Evolutionary conservation across 768 basidiomycete species (phyloP), one percentile per base, ranked within the genome.

Genomic region (Dentipellis sp.): DNA sequence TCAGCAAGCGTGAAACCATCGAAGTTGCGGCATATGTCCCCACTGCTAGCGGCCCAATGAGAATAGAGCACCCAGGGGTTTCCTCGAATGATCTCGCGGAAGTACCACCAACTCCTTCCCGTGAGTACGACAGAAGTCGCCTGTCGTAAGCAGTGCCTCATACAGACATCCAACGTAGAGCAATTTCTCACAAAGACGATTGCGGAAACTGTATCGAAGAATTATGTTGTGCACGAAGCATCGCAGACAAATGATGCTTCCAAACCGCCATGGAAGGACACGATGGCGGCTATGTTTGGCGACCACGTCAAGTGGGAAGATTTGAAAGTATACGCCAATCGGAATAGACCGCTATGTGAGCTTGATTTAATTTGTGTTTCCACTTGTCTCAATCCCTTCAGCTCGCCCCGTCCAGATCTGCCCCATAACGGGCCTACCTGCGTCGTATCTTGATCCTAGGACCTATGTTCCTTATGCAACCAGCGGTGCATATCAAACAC

Each of bases 211-310:
- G 76, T 82, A 1, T 69, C 78, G 6, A 86, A 80, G 64, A 88
- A 84, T 63, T 91, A 90, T 62, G 69, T 91, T 3, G 69, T 91
- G 2, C 84, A 90, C 63, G 86, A 88, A 61, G 51, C 75, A 2
- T 73, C 70, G 2, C 81, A 86, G 58, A 65, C 68, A 1, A 69
- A 75, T 21, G 72, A 71, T 4, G 68, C 69, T 0, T 68, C 72
- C 0, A 81, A 81, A 56, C 84, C 87, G 0, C 64, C 68, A 0
- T 87, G 88, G 86, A 74, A 71, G 49, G 80, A 86, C 34, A 91
- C 86, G 10, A 88, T 94, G 85, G 64, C 76, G 7, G 84, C 90
- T 1, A 76, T 95, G 73, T 91, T 97, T 62, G 93, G 94, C 1
- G 76, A 87, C 52, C 86, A 94, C 62, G 84, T 86, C 9, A 78